Percentiles rank a stretch among this genome's conserved stretches.
phyloP scores from a whole-genome alignment of 306 rosid genomes.

The Trifolium pratense region DNA sequence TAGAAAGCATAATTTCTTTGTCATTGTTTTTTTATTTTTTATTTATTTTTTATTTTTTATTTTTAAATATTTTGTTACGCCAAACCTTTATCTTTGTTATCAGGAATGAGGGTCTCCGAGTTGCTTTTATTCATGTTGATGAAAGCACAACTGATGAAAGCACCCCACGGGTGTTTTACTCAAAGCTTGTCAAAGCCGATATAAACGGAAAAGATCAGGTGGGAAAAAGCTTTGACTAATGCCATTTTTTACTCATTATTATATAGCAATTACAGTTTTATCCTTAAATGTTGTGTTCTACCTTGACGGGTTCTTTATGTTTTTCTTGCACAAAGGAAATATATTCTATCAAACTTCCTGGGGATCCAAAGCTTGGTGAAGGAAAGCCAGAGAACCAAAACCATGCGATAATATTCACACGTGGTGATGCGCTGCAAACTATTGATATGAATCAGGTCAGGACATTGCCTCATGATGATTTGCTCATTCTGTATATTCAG shows the following conservation, averaged over 20 bases:
- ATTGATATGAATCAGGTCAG: conserved; percentile 98
- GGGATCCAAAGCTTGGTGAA: conserved; percentile 98
- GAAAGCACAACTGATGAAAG: conserved; percentile 64
- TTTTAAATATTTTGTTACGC: not conserved
- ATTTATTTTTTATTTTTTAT: no score
- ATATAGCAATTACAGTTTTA: not conserved
- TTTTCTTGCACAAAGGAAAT: conserved; percentile 63
- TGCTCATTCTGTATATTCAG: not conserved
- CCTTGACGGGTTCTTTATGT: conserved; percentile 24
- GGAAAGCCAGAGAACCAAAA: conserved; percentile 99
- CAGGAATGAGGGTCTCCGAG: conserved; percentile 98
- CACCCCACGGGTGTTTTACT: conserved; percentile 62
- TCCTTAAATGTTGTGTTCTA: conserved; percentile 6
- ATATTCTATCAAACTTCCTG: conserved; percentile 94
- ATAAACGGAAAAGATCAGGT: conserved; percentile 98
- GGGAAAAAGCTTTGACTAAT: conserved; percentile 26
- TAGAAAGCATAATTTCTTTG: not conserved
- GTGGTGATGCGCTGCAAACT: conserved; percentile 97
- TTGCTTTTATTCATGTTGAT: conserved; percentile 92
- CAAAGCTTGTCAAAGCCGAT: conserved; percentile 97
- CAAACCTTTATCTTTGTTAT: conserved; percentile 20
- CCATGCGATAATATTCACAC: conserved; percentile 94
- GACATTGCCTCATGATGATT: conserved; percentile 3
- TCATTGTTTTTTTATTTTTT: not conserved
- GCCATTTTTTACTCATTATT: conserved; percentile 12